Evolutionary conservation across 2,329 filamentous ascomycete species (phyloP), one percentile per base, ranked within the genome.

Genomic region (Calcarisporium arbuscula): DNA sequence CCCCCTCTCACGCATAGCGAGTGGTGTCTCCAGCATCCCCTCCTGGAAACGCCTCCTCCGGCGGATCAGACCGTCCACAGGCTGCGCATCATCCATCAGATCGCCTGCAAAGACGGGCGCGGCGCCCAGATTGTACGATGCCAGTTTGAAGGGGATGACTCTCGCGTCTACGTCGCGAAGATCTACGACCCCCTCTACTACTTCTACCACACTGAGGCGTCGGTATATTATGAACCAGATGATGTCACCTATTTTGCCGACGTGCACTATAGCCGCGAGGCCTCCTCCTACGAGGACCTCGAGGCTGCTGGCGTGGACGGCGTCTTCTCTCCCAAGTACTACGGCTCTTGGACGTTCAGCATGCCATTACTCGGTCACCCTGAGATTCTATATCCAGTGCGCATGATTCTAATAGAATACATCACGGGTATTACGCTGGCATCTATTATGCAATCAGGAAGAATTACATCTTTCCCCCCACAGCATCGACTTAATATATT

Each of bases 141-240:
- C 9, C 29, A 11, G 14, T 16, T 34, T 9, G 17, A 27, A 5
- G 14, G 35, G 10, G 30, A 29, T 18, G 16, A 39, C 3, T 17
- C 29, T 17, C 23, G 21, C n/a, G 23, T 40, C 20, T 40, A 34
- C 19, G 22, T 14, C 2, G 40, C 36, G 10, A 40, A 39, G 30
- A 36, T 42, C 22, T 40, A 40, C 28, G 36, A 36, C 16, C 27
- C 33, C 21, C 36, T 42, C 22, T 42, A 36, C 28, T 34, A 34
- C 28, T n/a, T 14, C n/a, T 36, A 6, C n/a, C 16, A 22, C 5
- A 17, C 19, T 15, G 14, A 21, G 12, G 32, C 9, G 14, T 25
- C 26, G 4, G n/a, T n/a, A n/a, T n/a, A n/a, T n/a, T n/a, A n/a
- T n/a, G 16, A 14, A 10, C 28, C 28, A 7, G 16, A 19, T 10